A percentile compares a stretch with the other conserved stretches of the same genome.
phyloP scores from a whole-genome alignment of 495 filamentous ascomycete genomes.

The Cenococcum geophilum region DNA sequence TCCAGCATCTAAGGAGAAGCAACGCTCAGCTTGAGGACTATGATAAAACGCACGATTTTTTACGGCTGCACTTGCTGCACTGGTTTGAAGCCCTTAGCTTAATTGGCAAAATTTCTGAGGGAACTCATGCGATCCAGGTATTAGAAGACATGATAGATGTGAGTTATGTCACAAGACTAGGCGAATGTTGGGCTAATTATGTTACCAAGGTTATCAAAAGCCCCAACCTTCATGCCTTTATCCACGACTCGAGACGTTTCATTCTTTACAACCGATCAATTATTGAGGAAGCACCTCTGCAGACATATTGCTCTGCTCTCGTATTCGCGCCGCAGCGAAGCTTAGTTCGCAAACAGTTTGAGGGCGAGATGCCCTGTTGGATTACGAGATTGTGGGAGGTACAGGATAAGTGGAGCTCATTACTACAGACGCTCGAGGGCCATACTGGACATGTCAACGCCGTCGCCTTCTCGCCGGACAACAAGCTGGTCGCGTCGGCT shows the following conservation, averaged over 20 bases:
- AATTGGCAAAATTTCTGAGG: conserved; percentile 5
- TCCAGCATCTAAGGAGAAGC: conserved; percentile 5
- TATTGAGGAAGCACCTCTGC: conserved; percentile 31
- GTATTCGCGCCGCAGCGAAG: conserved; percentile 36
- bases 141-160: conserved; percentile 8
- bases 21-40: not conserved
- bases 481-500: too few species aligned
- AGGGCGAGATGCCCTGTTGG: not conserved
- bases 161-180: conserved; percentile 2
- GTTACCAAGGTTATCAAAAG: not conserved
- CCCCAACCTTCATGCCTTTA: conserved; percentile 27
- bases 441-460: not conserved
- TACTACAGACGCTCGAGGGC: conserved; percentile 8
- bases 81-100: conserved; percentile 1
- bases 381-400: not conserved
- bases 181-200: not conserved
- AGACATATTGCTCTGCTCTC: conserved; percentile 34
- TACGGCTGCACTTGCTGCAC: not conserved
- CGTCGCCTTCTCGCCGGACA: not conserved
- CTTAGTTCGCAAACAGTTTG: conserved; percentile 1
- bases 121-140: conserved; percentile 3
- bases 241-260: conserved; percentile 40
- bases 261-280: conserved; percentile 27
- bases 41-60: not conserved
- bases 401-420: not conserved